phyloP scores from a whole-genome alignment of 2,329 filamentous ascomycete genomes.

The Bipolaris bicolor region DNA sequence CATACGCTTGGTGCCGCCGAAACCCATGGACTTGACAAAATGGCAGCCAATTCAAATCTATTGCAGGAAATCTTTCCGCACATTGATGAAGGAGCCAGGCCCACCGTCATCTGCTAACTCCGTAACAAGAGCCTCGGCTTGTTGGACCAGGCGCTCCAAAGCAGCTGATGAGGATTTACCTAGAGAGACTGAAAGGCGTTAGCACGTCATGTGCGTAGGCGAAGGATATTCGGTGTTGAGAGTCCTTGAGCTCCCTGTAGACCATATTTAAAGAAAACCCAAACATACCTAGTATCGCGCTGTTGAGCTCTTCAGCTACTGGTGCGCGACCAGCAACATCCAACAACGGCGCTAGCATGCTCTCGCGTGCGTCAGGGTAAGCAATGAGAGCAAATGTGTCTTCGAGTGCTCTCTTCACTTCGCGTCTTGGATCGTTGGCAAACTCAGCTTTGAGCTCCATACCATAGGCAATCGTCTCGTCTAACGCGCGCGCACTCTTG shows the following conservation, averaged over 20 bases:
- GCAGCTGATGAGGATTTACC: slow-evolving; percentile 89
- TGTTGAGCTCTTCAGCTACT: slow-evolving; percentile 93
- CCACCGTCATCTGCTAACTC: slow-evolving; percentile 81
- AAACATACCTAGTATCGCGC: slow-evolving; percentile 78
- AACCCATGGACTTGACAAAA: too few species aligned
- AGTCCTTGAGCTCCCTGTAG: neutral
- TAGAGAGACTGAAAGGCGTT: slow-evolving; percentile 69
- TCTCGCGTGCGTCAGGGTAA: slow-evolving; percentile 80
- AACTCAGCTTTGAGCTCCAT: slow-evolving; percentile 80
- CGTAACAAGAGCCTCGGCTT: slow-evolving; percentile 85
- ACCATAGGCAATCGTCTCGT: slow-evolving; percentile 78
- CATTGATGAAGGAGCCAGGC: slow-evolving; percentile 81
- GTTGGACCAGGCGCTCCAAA: slow-evolving; percentile 82
- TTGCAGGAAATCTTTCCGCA: slow-evolving; percentile 50
- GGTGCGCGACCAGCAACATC: slow-evolving; percentile 74
- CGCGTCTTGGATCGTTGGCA: slow-evolving; percentile 69
- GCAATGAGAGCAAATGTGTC: slow-evolving; percentile 90
- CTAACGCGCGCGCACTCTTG: slow-evolving; percentile 59
- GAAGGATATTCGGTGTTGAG: neutral
- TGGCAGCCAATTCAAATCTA: slow-evolving; percentile 15
- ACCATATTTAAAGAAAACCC: neutral
- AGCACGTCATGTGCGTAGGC: neutral
- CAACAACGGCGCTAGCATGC: slow-evolving; percentile 77
- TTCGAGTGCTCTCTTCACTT: slow-evolving; percentile 74
- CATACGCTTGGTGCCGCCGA: neutral